These are phyloP conservation scores for Lumnitzera racemosa DNA, from an alignment of 345 rosid genomes.

Conservation along the genomic window DNA sequence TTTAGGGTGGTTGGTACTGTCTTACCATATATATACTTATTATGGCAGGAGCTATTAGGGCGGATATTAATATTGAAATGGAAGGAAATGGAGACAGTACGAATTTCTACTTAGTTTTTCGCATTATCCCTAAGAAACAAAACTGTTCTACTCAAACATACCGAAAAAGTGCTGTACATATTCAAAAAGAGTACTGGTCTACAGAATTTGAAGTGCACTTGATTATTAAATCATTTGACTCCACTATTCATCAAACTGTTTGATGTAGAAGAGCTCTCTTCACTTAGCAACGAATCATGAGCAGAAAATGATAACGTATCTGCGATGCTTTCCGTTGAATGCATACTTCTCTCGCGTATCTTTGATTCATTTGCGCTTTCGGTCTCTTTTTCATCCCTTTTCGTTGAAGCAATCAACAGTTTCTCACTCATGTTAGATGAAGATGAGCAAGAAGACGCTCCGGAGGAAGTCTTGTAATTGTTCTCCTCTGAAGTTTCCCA, in stretches of 20 bases:
- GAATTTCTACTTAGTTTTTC: too few species aligned
- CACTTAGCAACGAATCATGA: constrained; percentile 40
- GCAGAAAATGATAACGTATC: constrained; percentile 32
- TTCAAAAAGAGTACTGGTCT: too few species aligned
- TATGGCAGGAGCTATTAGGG: too few species aligned
- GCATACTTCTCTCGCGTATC: constrained; percentile 11
- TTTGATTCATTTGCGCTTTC: constrained; percentile 1
- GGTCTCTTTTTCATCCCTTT: constrained; percentile 11
- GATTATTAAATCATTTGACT: constrained; percentile 14
- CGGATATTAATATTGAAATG: too few species aligned
- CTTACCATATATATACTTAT: too few species aligned
- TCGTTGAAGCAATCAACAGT: constrained; percentile 1
- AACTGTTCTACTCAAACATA: too few species aligned
- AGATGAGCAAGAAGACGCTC: constrained; percentile 33
- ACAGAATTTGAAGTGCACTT: background rate
- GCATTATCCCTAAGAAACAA: too few species aligned
- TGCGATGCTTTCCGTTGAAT: constrained; percentile 16
- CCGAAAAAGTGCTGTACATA: too few species aligned
- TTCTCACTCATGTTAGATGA: constrained; percentile 41
- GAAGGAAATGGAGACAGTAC: too few species aligned
- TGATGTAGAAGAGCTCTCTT: constrained; percentile 51
- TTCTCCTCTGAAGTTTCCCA: constrained; percentile 41
- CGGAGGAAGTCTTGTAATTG: constrained; percentile 39
- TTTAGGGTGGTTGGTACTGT: too few species aligned
- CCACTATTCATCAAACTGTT: constrained; percentile 25